These are phyloP conservation scores for Rubia peregrina DNA, from an alignment of 305 asterid species.

Conservation along the genomic window DNA sequence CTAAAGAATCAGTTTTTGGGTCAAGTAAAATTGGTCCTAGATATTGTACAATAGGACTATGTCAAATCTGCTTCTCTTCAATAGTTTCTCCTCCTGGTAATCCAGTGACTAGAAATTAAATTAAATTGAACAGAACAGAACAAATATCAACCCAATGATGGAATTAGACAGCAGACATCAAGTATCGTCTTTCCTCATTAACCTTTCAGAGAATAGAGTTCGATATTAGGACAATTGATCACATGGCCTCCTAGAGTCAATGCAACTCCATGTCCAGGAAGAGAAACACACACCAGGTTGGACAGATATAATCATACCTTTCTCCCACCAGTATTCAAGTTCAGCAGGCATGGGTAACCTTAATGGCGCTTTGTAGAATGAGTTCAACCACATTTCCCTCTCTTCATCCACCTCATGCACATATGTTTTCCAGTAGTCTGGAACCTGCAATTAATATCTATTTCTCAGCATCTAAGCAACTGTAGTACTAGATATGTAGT, in stretches of 20 bases:
- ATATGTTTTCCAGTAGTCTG: conserved; percentile 83
- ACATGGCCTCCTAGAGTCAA: background rate
- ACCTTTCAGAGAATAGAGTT: background rate
- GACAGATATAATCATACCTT: conserved; percentile 30
- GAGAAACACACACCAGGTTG: conserved; percentile 3
- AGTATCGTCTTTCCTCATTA: background rate
- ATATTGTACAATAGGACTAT: background rate
- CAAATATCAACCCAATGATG: background rate
- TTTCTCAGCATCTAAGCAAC: conserved; percentile 15
- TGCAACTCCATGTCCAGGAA: conserved; percentile 2
- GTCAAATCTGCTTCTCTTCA: background rate
- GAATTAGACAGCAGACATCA: background rate
- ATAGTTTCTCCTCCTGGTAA: background rate
- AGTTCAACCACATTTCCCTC: conserved; percentile 90
- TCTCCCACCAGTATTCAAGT: conserved; percentile 87
- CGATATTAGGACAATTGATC: background rate
- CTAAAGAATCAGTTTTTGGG: background rate
- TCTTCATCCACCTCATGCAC: conserved; percentile 86
- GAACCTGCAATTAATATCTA: conserved; percentile 48
- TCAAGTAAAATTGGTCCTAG: background rate
- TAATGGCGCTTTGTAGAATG: conserved; percentile 83
- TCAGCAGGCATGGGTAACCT: conserved; percentile 96
- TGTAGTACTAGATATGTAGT: conserved; percentile 7
- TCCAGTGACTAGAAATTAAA: background rate
- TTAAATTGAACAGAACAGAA: too few species aligned